Conservation (phyloP, 2,329 filamentous ascomycete genomes). For the Chaetomium sp. region DNA sequence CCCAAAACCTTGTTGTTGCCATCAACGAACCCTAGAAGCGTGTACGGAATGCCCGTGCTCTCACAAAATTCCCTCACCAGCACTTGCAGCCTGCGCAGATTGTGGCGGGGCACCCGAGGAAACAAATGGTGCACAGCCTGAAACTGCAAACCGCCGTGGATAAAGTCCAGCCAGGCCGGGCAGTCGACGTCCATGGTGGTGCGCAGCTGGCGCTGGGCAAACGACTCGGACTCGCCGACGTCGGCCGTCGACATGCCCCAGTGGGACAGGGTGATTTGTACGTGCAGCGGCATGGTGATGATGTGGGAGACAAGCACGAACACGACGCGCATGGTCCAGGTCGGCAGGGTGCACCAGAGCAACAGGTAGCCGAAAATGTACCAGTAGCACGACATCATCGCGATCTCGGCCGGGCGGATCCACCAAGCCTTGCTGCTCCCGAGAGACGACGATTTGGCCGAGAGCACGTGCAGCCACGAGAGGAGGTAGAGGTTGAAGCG, state of each 20-base stretch:
- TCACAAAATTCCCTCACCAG: slow-evolving; percentile 79
- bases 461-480: slow-evolving; percentile 76
- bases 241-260: slow-evolving; percentile 93
- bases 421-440: slow-evolving; percentile 79
- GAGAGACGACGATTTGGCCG: slow-evolving; percentile 68
- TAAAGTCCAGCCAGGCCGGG: slow-evolving; percentile 82
- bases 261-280: slow-evolving; percentile 89
- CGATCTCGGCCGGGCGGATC: slow-evolving; percentile 74
- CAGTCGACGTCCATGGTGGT: slow-evolving; percentile 95
- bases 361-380: slow-evolving; percentile 80
- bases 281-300: slow-evolving; percentile 77
- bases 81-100: slow-evolving; percentile 72
- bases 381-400: slow-evolving; percentile 81
- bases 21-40: slow-evolving; percentile 80
- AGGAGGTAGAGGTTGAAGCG: slow-evolving; percentile 86
- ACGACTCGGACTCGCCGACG: slow-evolving; percentile 79
- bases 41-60: slow-evolving; percentile 82
- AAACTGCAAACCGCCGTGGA: slow-evolving; percentile 88
- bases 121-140: slow-evolving; percentile 87
- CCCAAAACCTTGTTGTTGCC: slow-evolving; percentile 81
- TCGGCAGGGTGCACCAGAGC: slow-evolving; percentile 71
- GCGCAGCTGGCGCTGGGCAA: slow-evolving; percentile 86
- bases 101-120: slow-evolving; percentile 81
- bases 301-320: slow-evolving; percentile 82
- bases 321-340: slow-evolving; percentile 64